Evolutionary conservation across 192 early-diverging fungal genomes (phyloP), one percentile per base, ranked within the genome.

Genomic region (Coemansia sp.): DNA sequence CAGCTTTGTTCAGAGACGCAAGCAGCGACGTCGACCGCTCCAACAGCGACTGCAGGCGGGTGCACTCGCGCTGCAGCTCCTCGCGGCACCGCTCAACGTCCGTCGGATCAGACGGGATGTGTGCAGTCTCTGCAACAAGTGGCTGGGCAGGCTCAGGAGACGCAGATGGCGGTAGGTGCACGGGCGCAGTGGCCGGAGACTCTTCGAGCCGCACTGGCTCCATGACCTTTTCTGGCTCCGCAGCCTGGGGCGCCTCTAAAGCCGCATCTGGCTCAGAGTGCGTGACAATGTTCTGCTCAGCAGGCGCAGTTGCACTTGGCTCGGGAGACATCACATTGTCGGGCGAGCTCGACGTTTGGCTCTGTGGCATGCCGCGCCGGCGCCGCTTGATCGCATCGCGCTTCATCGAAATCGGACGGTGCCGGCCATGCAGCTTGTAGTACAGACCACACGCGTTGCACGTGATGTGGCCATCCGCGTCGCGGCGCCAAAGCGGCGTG

Each of bases 361-460:
- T 16, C 35, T 40, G 35, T 14, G 35, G 35, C 35, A 27, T 27
- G 64, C 86, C 84, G 21, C 90, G 81, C 35, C 88, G 86, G 21
- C 89, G 77, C 4, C 92, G 80, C 65, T 88, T 86, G 65, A 91
- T 89, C 18, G 89, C 84, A 8, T 82, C 81, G n/a, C 86, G 80
- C 66, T 90, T 88, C 74, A 92, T 81, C 12, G 82, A 87, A 31
- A 89, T 83, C n/a, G 94, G 94, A 7, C 94, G 82, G 42, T 91
- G 88, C 19, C 81, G 74, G 70, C 81, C 82, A 59, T 95, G 92
- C 51, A 94, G 82, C 54, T 88, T 90, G 71, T 86, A 94, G 71
- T 97, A 97, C 35, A 97, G 74, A 5, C 95, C 95, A 67, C 94
- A 97, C 23, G 93, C 94, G 67, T 95, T 95, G 82, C 94, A 95